Evolutionary conservation across 2,329 filamentous ascomycete genomes (phyloP).

Genomic region (Didymella sp.): DNA sequence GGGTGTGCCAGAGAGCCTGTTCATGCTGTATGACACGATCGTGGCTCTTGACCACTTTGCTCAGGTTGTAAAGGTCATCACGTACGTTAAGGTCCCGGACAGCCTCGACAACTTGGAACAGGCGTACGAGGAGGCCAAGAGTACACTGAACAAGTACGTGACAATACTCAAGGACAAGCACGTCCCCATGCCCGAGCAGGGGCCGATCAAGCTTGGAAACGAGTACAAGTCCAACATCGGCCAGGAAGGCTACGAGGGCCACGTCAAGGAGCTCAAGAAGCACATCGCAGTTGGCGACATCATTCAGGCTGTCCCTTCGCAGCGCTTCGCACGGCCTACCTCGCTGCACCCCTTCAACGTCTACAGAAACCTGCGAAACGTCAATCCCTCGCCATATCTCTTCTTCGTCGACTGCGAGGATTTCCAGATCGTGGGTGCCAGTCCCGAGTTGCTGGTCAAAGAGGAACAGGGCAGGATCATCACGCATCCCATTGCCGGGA

Average conservation of each 20-base stretch:
- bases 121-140: slow-evolving; percentile 73
- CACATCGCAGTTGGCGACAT: slow-evolving; percentile 94
- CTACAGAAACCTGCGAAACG: slow-evolving; percentile 93
- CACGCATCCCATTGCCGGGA: slow-evolving; percentile 96
- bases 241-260: slow-evolving; percentile 83
- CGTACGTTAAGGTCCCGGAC: slow-evolving; percentile 76
- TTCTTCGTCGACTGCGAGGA: slow-evolving; percentile 93
- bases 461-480: slow-evolving; percentile 85
- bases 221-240: slow-evolving; percentile 94
- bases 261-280: slow-evolving; percentile 84
- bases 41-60: slow-evolving; percentile 95
- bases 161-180: slow-evolving; percentile 75
- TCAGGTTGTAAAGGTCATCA: slow-evolving; percentile 91
- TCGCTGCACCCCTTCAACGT: slow-evolving; percentile 96
- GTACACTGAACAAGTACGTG: slow-evolving; percentile 71
- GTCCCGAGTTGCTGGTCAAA: slow-evolving; percentile 93
- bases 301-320: slow-evolving; percentile 95
- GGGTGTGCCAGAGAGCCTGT: slow-evolving; percentile 88
- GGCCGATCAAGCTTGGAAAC: slow-evolving; percentile 73
- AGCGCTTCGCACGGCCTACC: slow-evolving; percentile 89
- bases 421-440: slow-evolving; percentile 95
- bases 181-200: slow-evolving; percentile 78
- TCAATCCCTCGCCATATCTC: slow-evolving; percentile 96
- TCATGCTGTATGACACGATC: slow-evolving; percentile 96
- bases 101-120: slow-evolving; percentile 63